Conservation (phyloP, 2,329 filamentous ascomycete species). For the Fusarium globosum region DNA sequence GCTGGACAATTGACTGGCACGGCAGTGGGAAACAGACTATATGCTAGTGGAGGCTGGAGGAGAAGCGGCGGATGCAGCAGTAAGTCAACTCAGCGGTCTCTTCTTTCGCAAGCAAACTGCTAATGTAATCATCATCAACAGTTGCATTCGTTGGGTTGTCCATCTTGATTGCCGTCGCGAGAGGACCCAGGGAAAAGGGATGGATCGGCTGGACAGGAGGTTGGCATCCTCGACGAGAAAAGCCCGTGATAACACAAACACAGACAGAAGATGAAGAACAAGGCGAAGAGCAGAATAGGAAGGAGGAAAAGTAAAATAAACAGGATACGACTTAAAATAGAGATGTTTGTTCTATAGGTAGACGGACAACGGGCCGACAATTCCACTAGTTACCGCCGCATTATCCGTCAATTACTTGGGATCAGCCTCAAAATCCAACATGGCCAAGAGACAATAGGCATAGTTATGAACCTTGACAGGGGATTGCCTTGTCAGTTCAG, state of each 20-base stretch:
- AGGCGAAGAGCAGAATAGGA: background rate
- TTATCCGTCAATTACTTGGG: background rate
- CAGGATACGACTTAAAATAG: background rate
- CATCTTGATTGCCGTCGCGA: slow-evolving; percentile 45
- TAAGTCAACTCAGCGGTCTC: slow-evolving; percentile 22
- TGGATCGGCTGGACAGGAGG: slow-evolving; percentile 51
- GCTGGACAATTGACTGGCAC: slow-evolving; percentile 80
- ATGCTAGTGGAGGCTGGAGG: slow-evolving; percentile 63
- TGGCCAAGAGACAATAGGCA: background rate
- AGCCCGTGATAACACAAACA: background rate
- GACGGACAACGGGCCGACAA: background rate
- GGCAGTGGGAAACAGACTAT: slow-evolving; percentile 65
- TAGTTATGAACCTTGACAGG: background rate
- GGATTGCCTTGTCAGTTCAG: background rate
- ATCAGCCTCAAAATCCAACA: background rate
- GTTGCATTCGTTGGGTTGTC: slow-evolving; percentile 43
- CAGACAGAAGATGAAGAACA: slow-evolving; percentile 17
- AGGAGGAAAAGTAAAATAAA: slow-evolving; percentile 1
- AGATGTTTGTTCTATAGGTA: background rate
- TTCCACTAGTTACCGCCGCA: background rate
- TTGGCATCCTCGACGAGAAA: slow-evolving; percentile 38
- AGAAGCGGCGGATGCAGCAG: slow-evolving; percentile 56
- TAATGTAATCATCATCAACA: background rate
- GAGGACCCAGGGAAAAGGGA: slow-evolving; percentile 47
- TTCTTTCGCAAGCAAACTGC: background rate